These are phyloP conservation scores for Tulasnella calospora DNA, from an alignment of 768 basidiomycete genomes.

Conservation along the genomic window DNA sequence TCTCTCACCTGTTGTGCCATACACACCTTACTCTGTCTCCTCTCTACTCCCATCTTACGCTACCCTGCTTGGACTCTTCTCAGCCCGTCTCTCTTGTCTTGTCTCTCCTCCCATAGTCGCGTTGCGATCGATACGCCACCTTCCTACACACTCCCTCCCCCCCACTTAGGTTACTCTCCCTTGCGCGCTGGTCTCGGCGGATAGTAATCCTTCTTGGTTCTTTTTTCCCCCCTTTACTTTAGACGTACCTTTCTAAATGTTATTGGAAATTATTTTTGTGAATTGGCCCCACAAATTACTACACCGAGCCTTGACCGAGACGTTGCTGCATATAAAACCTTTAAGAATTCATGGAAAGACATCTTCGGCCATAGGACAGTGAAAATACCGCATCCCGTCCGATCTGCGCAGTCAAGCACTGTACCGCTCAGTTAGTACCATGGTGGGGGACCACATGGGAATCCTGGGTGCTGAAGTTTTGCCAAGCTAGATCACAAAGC, in stretches of 20 bases:
- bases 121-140: neutral
- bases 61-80: neutral
- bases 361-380: neutral
- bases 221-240: neutral
- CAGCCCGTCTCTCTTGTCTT: neutral
- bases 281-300: neutral
- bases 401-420: conserved; percentile 5
- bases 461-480: conserved; percentile 8
- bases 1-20: conserved; percentile 4
- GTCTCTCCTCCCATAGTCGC: neutral
- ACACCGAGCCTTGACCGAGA: too few species aligned
- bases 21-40: neutral
- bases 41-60: neutral
- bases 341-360: neutral
- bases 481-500: neutral
- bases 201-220: neutral
- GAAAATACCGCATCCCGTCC: neutral
- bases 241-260: neutral
- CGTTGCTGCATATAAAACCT: neutral
- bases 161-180: neutral
- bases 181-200: conserved; percentile 4
- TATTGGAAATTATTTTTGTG: conserved; percentile 4
- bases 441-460: conserved; percentile 6
- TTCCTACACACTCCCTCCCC: neutral
- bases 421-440: conserved; percentile 6